phyloP scores from a whole-genome alignment of 176 grass and related monocot genomes.

The Bolboschoenus planiculmis region DNA sequence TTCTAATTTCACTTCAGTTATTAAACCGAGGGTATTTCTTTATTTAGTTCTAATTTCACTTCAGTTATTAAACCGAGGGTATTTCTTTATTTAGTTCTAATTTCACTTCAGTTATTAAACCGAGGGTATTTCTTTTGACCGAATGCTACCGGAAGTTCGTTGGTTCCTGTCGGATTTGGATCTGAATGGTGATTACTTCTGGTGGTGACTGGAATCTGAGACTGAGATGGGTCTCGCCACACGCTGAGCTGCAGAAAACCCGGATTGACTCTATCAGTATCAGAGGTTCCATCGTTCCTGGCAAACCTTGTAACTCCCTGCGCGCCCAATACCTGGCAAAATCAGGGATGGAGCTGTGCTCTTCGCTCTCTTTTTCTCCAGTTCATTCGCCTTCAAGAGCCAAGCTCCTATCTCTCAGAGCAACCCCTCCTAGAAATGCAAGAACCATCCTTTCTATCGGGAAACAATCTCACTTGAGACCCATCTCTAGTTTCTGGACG shows the following conservation, averaged over 20 bases:
- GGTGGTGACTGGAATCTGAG: neutral
- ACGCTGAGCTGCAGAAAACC: neutral
- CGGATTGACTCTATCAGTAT: neutral
- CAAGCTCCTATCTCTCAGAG: neutral
- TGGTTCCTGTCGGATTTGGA: too few species aligned
- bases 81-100: too few species aligned
- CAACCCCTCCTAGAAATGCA: neutral
- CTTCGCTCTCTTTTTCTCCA: neutral
- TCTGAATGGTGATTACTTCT: too few species aligned
- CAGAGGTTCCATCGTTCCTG: neutral
- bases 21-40: too few species aligned
- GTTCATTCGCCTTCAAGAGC: neutral
- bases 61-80: too few species aligned
- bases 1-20: too few species aligned
- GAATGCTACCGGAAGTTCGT: too few species aligned
- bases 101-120: too few species aligned
- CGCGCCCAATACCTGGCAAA: neutral
- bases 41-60: too few species aligned
- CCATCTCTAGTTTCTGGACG: neutral
- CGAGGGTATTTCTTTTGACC: too few species aligned
- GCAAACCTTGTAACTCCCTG: neutral
- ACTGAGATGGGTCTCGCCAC: neutral
- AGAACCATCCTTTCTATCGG: neutral
- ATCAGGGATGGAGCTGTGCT: slow-evolving; percentile 7
- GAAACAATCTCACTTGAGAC: neutral